phyloP scores from a whole-genome alignment of 2,329 filamentous ascomycete genomes.

The Trichophyton schoenleinii region DNA sequence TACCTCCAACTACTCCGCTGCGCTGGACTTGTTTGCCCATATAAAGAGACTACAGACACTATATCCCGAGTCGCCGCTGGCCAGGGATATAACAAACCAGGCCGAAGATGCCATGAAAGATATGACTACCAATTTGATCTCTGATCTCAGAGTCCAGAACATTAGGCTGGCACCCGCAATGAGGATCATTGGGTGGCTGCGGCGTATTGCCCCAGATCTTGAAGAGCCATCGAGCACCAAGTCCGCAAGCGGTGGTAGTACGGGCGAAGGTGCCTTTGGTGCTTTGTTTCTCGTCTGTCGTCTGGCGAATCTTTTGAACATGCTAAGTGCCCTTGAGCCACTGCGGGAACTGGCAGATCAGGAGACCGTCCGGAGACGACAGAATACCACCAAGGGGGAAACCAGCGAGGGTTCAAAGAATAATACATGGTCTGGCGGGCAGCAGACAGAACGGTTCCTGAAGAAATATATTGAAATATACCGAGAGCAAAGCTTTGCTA shows the following conservation, averaged over 20 bases:
- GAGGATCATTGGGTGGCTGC: conserved; percentile 80
- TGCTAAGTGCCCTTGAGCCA: conserved; percentile 71
- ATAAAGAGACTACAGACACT: conserved; percentile 73
- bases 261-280: conserved; percentile 57
- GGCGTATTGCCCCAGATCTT: conserved; percentile 72
- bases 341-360: conserved; percentile 81
- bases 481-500: conserved; percentile 90
- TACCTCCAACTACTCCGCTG: conserved; percentile 69
- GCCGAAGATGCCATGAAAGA: conserved; percentile 79
- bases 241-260: conserved; percentile 9
- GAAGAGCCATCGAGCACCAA: conserved; percentile 32
- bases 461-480: conserved; percentile 97
- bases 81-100: conserved; percentile 60
- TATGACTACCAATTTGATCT: conserved; percentile 74
- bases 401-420: conserved; percentile 11
- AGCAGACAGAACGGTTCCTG: conserved; percentile 86
- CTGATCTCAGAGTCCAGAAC: conserved; percentile 59
- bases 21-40: conserved; percentile 84
- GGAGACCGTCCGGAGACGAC: conserved; percentile 46
- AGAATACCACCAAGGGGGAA: conserved; percentile 17
- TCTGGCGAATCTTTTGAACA: conserved; percentile 63
- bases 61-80: conserved; percentile 65
- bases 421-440: conserved; percentile 44
- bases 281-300: conserved; percentile 80
- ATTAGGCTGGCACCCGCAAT: conserved; percentile 84